A percentile compares a stretch with the other conserved stretches of the same genome.
Conservation (phyloP, 2,329 filamentous ascomycete species). For the Colletotrichum australisinense region DNA sequence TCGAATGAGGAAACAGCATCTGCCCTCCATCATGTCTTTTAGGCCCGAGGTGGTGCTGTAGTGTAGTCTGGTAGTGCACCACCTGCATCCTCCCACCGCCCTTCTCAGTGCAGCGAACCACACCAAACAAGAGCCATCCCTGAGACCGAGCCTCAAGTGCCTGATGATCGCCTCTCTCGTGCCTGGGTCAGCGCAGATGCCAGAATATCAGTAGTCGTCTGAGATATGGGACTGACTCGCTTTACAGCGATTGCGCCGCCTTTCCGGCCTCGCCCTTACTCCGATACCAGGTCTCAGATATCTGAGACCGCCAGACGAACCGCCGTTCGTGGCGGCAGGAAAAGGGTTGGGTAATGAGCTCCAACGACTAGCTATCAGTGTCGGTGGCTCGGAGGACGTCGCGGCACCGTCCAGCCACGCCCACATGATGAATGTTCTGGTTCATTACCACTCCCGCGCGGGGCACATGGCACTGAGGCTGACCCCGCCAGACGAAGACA, state of each 20-base stretch:
- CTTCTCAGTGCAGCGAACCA: neutral
- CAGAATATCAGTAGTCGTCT: neutral
- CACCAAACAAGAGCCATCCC: constrained; percentile 25
- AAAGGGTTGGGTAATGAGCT: constrained; percentile 16
- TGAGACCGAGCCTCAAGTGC: constrained; percentile 33
- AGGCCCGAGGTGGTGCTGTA: constrained; percentile 16
- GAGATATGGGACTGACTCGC: constrained; percentile 27
- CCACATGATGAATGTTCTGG: constrained; percentile 19
- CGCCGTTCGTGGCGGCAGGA: constrained; percentile 1
- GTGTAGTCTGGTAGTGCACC: constrained; percentile 4
- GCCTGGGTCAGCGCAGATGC: constrained; percentile 29
- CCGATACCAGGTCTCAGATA: neutral
- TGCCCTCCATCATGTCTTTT: constrained; percentile 27
- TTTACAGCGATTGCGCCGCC: constrained; percentile 17
- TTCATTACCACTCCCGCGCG: constrained; percentile 24
- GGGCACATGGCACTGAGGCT: constrained; percentile 28
- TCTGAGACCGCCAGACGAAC: constrained; percentile 19
- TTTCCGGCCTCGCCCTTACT: constrained; percentile 3
- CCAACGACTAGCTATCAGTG: neutral
- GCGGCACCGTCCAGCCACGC: constrained; percentile 11
- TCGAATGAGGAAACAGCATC: constrained; percentile 33
- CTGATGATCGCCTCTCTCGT: constrained; percentile 33
- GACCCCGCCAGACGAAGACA: constrained; percentile 21
- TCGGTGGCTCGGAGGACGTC: neutral
- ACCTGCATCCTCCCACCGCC: constrained; percentile 34